Base-by-base conservation (phyloP, 495 filamentous ascomycete genomes). In the Tetracladium setigerum region DNA sequence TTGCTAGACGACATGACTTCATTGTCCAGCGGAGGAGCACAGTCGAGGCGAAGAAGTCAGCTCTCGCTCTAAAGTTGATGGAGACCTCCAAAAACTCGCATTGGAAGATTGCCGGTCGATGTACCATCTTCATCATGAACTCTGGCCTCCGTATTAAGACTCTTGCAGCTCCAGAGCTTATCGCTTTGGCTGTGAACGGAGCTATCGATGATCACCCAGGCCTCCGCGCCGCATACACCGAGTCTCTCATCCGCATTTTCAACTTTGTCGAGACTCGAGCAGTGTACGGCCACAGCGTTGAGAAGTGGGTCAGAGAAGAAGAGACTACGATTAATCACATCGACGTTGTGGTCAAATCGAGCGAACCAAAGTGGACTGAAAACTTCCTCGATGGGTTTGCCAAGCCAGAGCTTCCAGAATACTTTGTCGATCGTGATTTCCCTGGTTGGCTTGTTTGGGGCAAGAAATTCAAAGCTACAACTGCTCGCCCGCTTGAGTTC, bases 361-460 rank as follows among this genome's bases (percentile, higher is more conserved):
- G 85, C 42, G 84, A 95, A 57, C 77, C 84, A 16, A 66, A 73
- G 12, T 91, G 86, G 74, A 97, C 92, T 0, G 57, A 83, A 46
- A 69, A 83, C 16, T 94, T 85, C 55, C 68, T 99, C 2, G 67
- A 77, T 0, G 77, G 76, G 56, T 98, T 98, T 65, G 81, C 83
- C 11, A 72, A 84, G 30, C 81, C 83, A 19, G 84, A 90, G 46
- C 59, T 61, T 1, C 79, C 86, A 5, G 77, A 95, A 45, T 94
- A 90, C 61, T 95, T 86, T 53, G 79, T 96, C 46, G 92, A 99
- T 58, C 77, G 78, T 44, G 91, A 95, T 59, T 85, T 95, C 64
- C 87, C 90, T 9, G 92, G 92, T 18, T 99, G 92, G 92, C 76
- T 99, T n/a, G 87, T 92, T 6, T 99, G 92, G 92, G 80, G 78